Evolutionary conservation across 176 grass and related monocot species (phyloP), one percentile per base, ranked within the genome.

Genomic region (Poa pratensis): DNA sequence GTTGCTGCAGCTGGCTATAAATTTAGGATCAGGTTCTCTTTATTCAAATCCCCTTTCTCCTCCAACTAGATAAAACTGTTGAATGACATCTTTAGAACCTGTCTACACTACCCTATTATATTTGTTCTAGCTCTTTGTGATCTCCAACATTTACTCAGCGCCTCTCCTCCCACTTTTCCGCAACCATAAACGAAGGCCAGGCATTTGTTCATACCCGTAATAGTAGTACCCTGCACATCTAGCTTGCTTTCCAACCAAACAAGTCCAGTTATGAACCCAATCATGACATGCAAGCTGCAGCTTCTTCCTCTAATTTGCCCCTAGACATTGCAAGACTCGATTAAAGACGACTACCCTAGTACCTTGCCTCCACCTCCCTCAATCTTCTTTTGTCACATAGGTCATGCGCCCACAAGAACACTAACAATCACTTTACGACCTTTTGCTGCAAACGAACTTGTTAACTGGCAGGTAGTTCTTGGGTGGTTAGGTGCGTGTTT

Each of bases 321-420:
- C 22, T 23, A 16, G 9, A 39, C 59, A 27, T 48, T 64, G 10
- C 58, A 48, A 48, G 59, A 80, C 42, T 80, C 58, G 18, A 20
- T 19, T 18, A 24, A 24, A 80, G 59, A 65, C 42, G 17, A 66
- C 43, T n/a, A 63, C 14, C 58, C 42, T 63, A 28, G 24, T 19
- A 63, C 37, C 14, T 17, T 49, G 40, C 17, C 24, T 13, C 9
- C 40, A 80, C 8, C 73, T 53, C 27, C 2, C 48, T 20, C 46
- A 8, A 30, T 20, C 22, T 19, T 48, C 49, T 51, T 75, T 75
- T 53, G 7, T 48, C 72, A 19, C 27, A 51, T 32, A 53, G 35
- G n/a, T 15, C 19, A 73, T 63, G 88, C 79, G 79, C 73, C 88
- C 83, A 90, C 88, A 86, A 55, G 18, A 90, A 90, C 83, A 90